A percentile compares a stretch with the other conserved stretches of the same genome.
Evolutionary conservation across 2,329 filamentous ascomycete species (phyloP).

Genomic region (Fusarium tjaetaba): DNA sequence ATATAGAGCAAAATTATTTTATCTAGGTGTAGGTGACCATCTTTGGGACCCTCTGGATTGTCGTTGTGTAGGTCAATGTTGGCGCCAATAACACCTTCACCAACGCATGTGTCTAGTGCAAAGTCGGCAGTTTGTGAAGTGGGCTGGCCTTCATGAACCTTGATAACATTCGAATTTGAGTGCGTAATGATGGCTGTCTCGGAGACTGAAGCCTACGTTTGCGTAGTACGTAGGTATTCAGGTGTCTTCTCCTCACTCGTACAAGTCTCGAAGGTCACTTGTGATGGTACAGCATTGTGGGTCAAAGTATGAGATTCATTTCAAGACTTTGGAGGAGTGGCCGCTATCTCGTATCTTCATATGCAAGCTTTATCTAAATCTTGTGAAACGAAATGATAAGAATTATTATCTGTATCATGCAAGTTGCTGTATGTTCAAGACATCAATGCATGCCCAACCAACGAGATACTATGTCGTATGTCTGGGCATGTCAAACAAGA

Average conservation of each 20-base stretch:
- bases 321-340: neutral
- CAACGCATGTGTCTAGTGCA: neutral
- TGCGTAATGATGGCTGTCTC: neutral
- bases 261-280: neutral
- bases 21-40: too few species aligned
- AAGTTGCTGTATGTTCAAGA: neutral
- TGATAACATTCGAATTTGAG: neutral
- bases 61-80: neutral
- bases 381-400: neutral
- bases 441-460: neutral
- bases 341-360: neutral
- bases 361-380: too few species aligned
- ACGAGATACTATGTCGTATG: neutral
- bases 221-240: neutral
- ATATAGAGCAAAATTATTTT: rapidly evolving
- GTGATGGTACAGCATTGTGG: neutral
- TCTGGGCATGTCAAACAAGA: neutral
- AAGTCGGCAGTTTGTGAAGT: neutral
- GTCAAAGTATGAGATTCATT: neutral
- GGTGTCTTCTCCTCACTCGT: neutral
- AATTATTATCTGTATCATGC: neutral
- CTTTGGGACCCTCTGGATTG: neutral
- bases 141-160: neutral
- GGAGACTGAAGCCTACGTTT: neutral
- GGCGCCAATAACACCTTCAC: neutral